These are phyloP conservation scores for Niveomyces coronatus DNA, from an alignment of 2,329 filamentous ascomycete genomes.

Conservation along the genomic window DNA sequence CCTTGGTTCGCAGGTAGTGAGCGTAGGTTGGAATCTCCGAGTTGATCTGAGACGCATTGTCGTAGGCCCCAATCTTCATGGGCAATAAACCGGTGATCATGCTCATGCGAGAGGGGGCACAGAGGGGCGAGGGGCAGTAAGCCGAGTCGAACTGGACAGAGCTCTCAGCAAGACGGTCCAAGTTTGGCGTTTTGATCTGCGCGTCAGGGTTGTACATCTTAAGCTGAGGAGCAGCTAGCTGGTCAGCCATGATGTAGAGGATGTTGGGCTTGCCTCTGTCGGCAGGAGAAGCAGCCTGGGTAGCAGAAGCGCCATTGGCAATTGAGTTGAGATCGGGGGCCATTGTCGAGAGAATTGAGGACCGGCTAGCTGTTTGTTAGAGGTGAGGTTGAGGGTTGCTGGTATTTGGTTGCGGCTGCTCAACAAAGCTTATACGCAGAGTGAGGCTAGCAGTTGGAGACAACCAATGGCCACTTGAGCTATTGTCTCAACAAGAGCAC, in stretches of 20 bases:
- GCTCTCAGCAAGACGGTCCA: constrained; percentile 69
- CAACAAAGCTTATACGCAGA: constrained; percentile 2
- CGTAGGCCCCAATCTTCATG: constrained; percentile 83
- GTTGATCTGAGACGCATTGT: constrained; percentile 78
- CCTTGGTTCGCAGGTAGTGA: constrained; percentile 74
- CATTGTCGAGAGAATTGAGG: constrained; percentile 33
- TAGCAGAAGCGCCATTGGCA: constrained; percentile 29
- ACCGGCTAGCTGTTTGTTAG: constrained; percentile 3
- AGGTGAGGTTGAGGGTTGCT: neutral
- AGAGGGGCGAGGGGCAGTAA: constrained; percentile 89
- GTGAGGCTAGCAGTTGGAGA: neutral
- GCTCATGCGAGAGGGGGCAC: constrained; percentile 85
- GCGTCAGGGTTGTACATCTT: constrained; percentile 87
- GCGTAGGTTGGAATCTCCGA: constrained; percentile 86
- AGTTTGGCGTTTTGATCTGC: constrained; percentile 84
- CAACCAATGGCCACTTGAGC: neutral
- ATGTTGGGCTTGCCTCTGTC: constrained; percentile 28
- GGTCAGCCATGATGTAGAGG: constrained; percentile 89
- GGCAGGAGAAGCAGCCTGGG: constrained; percentile 13
- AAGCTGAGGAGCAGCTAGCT: constrained; percentile 80
- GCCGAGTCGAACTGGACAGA: constrained; percentile 89
- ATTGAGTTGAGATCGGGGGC: constrained; percentile 67
- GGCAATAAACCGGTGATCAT: constrained; percentile 89
- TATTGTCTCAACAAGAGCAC: constrained; percentile 1
- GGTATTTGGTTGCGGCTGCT: no score